These are phyloP conservation scores for Lipomyces lipofer DNA, from an alignment of 805 yeast species.

Conservation along the genomic window DNA sequence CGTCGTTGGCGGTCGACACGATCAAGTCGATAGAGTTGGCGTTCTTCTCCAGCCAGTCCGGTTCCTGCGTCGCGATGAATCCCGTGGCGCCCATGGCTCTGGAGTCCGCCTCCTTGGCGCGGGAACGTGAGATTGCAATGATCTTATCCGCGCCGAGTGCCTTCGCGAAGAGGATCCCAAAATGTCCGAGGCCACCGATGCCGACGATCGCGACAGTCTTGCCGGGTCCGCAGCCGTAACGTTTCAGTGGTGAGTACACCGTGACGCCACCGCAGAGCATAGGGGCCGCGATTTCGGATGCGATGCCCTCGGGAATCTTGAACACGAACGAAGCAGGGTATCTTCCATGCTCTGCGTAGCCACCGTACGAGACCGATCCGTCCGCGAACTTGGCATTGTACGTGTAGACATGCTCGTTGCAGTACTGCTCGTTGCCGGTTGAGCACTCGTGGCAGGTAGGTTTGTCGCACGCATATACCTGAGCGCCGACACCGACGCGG, in stretches of 20 bases:
- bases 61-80: constrained; percentile 48
- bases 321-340: constrained; percentile 61
- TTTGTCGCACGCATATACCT: constrained; percentile 54
- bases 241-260: constrained; percentile 60
- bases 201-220: constrained; percentile 59
- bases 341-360: constrained; percentile 60
- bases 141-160: constrained; percentile 62
- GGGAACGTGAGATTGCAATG: constrained; percentile 55
- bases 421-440: constrained; percentile 55
- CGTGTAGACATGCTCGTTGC: constrained; percentile 52
- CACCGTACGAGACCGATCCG: constrained; percentile 46
- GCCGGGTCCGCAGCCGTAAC: constrained; percentile 50
- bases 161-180: constrained; percentile 57
- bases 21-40: constrained; percentile 49
- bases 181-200: constrained; percentile 66
- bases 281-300: constrained; percentile 62
- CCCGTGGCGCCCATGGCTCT: constrained; percentile 54
- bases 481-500: constrained; percentile 79
- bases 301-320: constrained; percentile 57
- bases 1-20: constrained; percentile 53
- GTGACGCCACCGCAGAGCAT: constrained; percentile 77
- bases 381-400: constrained; percentile 43
- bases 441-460: constrained; percentile 59
- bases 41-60: constrained; percentile 40
- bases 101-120: constrained; percentile 53